Base-by-base conservation (phyloP, 2,329 filamentous ascomycete genomes). In the Diaporthe velutina region DNA sequence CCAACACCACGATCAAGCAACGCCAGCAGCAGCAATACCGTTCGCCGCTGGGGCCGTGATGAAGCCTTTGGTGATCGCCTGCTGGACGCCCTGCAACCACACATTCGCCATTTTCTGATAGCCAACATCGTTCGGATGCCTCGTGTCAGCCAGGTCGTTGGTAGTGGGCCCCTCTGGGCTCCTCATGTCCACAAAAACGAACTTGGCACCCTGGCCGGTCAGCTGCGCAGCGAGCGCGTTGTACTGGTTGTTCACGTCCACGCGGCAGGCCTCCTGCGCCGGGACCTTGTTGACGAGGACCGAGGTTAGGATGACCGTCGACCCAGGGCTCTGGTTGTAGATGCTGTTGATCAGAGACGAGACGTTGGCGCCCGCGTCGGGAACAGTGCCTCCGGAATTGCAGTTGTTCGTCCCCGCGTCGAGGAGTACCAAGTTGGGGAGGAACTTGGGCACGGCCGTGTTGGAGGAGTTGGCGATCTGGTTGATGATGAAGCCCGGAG, bases 351-450 rank as follows among this genome's bases (percentile, higher is more conserved):
- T 61, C 72, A 81, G 71, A 9, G 67, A 50, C 13, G 70, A 75
- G 28, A 80, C 76, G 33, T 77, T 77, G 25, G 70, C 52, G 13
- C 75, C 78, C 10, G 78, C 78, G 61, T 78, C 75, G 7, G 77
- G 73, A 4, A 80, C 75, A 0, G 67, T 58, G 10, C 75, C 75
- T 30, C 77, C 78, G 25, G 71, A 42, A 70, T 79, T 78, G 74
- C 78, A 79, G 73, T 80, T 78, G 54, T 80, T 80, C 17, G 79
- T 77, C 30, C 79, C 79, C 1, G 78, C 74, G 61, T 77, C 77
- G 50, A 80, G 30, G 22, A 79, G 74, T 19, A 78, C 76, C 15
- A 80, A 38, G 72, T 80, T 79, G 10, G 78, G 78, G 33, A 76
- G 61, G 55, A 78, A 76, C 52, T 45, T 58, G 13, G 79, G 78